Conservation (phyloP, 805 yeast species). For the Pichia insulana region DNA sequence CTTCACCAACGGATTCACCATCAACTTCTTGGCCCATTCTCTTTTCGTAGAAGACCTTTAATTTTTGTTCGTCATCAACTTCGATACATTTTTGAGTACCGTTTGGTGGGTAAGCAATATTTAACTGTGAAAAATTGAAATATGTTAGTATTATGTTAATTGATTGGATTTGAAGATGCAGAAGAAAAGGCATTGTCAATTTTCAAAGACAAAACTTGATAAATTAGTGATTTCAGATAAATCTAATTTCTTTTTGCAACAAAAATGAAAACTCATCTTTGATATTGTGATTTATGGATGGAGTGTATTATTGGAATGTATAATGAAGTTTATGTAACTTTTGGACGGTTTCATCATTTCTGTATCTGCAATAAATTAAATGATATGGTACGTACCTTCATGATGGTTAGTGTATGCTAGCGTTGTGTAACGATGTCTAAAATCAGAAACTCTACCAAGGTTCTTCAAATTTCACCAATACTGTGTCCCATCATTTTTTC, state of each 20-base stretch:
- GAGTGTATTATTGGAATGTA: too few relatives aligned
- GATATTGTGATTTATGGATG: too few relatives aligned
- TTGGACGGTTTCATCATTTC: too few relatives aligned
- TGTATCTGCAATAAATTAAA: not conserved
- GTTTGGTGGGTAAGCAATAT: slow-evolving; percentile 99
- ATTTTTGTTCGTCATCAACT: slow-evolving; percentile 98
- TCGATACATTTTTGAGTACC: slow-evolving; percentile 98
- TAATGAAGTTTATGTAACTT: too few relatives aligned
- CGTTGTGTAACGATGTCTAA: slow-evolving; percentile 7
- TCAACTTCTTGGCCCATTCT: slow-evolving; percentile 99
- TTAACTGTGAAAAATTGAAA: slow-evolving; percentile 49
- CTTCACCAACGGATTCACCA: slow-evolving; percentile 97
- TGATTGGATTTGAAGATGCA: too few relatives aligned
- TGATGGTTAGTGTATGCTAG: slow-evolving; percentile 20
- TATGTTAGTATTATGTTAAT: slow-evolving; percentile 12
- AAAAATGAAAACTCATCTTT: too few relatives aligned
- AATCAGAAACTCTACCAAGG: not conserved
- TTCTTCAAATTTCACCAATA: not conserved
- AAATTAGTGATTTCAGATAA: too few relatives aligned
- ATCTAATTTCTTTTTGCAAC: too few relatives aligned
- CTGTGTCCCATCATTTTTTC: not conserved
- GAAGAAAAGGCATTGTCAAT: too few relatives aligned
- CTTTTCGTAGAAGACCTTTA: slow-evolving; percentile 97
- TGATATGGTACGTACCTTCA: slow-evolving; percentile 18
- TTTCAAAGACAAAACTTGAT: too few relatives aligned